Conservation (phyloP, 2,329 filamentous ascomycete species). For the Bipolaris victoriae region DNA sequence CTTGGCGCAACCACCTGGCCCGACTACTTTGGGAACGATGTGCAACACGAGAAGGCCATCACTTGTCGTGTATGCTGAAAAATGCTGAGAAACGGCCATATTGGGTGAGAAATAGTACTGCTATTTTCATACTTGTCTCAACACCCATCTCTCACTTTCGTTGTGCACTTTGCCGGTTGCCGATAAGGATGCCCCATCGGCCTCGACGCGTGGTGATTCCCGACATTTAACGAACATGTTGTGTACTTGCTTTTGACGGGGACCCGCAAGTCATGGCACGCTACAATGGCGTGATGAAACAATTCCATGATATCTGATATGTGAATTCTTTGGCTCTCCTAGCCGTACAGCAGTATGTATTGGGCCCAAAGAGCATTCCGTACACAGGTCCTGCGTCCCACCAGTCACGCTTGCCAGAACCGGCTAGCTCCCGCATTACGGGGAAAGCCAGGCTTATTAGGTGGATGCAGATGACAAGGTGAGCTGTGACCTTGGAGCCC, state of each 20-base stretch:
- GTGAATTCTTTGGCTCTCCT: neutral
- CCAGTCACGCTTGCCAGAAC: constrained; percentile 7
- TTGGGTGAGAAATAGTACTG: neutral
- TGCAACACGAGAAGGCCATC: constrained; percentile 7
- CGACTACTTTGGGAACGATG: constrained; percentile 25
- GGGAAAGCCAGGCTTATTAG: constrained; percentile 19
- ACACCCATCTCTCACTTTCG: neutral
- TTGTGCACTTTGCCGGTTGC: neutral
- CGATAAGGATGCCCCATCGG: neutral
- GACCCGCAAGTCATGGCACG: neutral
- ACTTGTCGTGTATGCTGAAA: neutral
- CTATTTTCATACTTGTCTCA: neutral
- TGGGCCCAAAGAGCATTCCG: too few relatives aligned
- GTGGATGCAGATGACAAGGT: constrained; percentile 22
- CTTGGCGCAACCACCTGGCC: constrained; percentile 38
- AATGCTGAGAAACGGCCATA: neutral
- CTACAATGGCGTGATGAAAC: neutral
- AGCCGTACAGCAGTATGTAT: neutral
- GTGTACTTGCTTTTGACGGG: neutral
- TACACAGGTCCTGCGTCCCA: neutral
- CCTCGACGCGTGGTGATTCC: neutral
- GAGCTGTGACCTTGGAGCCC: constrained; percentile 11
- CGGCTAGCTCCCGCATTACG: constrained; percentile 26
- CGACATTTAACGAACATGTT: neutral
- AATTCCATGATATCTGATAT: neutral